Percentiles rank a stretch among this genome's conserved stretches.
Evolutionary conservation across 2,329 filamentous ascomycete genomes (phyloP).

Genomic region (Lachnellula suecica): DNA sequence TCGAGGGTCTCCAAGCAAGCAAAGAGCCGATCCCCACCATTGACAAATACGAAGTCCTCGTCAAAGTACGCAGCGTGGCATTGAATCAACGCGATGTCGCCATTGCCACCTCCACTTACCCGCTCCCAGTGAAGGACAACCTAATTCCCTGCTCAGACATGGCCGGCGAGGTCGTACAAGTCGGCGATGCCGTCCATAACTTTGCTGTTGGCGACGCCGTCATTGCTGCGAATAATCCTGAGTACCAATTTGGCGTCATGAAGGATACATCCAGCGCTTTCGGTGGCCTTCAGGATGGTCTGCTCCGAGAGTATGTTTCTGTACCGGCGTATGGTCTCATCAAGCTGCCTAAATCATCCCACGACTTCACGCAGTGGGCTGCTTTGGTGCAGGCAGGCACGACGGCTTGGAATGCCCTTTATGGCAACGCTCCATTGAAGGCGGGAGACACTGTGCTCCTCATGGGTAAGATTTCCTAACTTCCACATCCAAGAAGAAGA

Average conservation of each 20-base stretch:
- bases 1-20: constrained; percentile 23
- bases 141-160: constrained; percentile 38
- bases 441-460: constrained; percentile 40
- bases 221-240: constrained; percentile 26
- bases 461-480: constrained; percentile 33
- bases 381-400: constrained; percentile 46
- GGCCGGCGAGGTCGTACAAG: constrained; percentile 35
- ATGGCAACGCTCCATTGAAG: constrained; percentile 39
- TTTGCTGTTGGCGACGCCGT: constrained; percentile 35
- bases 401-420: constrained; percentile 50
- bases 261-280: constrained; percentile 8
- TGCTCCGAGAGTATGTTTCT: constrained; percentile 41
- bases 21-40: constrained; percentile 29
- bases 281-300: constrained; percentile 37
- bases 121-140: constrained; percentile 32
- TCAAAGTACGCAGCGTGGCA: constrained; percentile 32
- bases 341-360: constrained; percentile 47
- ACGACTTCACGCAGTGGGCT: constrained; percentile 41
- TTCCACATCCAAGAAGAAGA: constrained; percentile 6
- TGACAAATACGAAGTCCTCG: constrained; percentile 30
- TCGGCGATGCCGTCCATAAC: constrained; percentile 27
- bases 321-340: constrained; percentile 41
- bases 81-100: constrained; percentile 37
- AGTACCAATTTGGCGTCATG: constrained; percentile 24
- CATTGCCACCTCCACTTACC: constrained; percentile 32